phyloP scores from a whole-genome alignment of 345 rosid species.

The Aquilaria sinensis region DNA sequence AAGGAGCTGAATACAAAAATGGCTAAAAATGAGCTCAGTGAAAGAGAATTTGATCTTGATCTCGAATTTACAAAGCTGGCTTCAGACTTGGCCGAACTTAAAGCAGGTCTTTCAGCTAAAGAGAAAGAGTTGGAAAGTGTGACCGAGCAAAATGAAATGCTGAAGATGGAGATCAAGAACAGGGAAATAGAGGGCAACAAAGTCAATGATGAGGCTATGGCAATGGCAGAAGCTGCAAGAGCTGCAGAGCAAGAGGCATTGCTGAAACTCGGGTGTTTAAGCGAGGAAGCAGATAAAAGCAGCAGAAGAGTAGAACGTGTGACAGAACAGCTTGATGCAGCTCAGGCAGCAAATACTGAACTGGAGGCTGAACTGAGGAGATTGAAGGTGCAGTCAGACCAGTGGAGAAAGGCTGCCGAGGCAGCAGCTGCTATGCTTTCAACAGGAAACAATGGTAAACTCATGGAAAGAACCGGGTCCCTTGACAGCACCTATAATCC shows the following conservation, averaged over 20 bases:
- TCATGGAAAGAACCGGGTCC: slow-evolving; percentile 54
- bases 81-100: slow-evolving; percentile 44
- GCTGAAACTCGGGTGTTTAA: slow-evolving; percentile 45
- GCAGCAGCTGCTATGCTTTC: slow-evolving; percentile 89
- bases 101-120: slow-evolving; percentile 41
- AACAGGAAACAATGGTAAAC: slow-evolving; percentile 64
- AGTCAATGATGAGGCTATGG: slow-evolving; percentile 33
- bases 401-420: slow-evolving; percentile 99
- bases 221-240: slow-evolving; percentile 35
- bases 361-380: slow-evolving; percentile 84
- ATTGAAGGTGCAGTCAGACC: slow-evolving; percentile 91
- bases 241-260: slow-evolving; percentile 60
- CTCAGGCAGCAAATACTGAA: slow-evolving; percentile 64
- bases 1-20: slow-evolving; percentile 41
- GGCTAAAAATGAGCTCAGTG: slow-evolving; percentile 26
- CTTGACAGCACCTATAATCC: slow-evolving; percentile 40
- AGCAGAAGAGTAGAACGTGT: slow-evolving; percentile 56
- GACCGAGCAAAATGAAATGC: slow-evolving; percentile 46
- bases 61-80: slow-evolving; percentile 49
- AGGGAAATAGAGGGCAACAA: slow-evolving; percentile 42
- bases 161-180: slow-evolving; percentile 44
- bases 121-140: slow-evolving; percentile 43
- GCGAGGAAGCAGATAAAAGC: slow-evolving; percentile 71
- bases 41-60: slow-evolving; percentile 33
- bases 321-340: slow-evolving; percentile 69